Evolutionary conservation across 352 stramenopile species (phyloP).

Genomic region (Globisporangium rhizosaccharum): DNA sequence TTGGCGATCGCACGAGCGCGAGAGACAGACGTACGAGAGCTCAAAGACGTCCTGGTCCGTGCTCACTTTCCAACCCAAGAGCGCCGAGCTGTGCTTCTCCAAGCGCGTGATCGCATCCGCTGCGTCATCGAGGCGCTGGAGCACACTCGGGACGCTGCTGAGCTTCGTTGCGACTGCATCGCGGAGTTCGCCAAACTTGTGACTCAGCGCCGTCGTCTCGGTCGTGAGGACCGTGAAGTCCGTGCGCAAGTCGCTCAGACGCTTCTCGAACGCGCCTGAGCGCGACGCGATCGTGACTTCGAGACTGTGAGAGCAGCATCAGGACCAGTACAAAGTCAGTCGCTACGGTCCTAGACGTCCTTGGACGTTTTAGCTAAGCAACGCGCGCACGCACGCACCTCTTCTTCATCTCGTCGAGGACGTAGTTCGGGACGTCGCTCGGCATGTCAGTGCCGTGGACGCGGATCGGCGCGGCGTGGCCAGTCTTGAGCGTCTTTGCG

Average conservation of each 20-base stretch:
- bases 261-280: slow-evolving; percentile 57
- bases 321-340: background rate
- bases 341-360: background rate
- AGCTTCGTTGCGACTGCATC: slow-evolving; percentile 35
- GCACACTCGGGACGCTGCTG: slow-evolving; percentile 16
- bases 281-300: slow-evolving; percentile 57
- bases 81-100: slow-evolving; percentile 61
- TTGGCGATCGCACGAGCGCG: background rate
- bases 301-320: slow-evolving; percentile 18
- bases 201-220: slow-evolving; percentile 31
- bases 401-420: slow-evolving; percentile 57
- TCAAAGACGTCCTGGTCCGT: slow-evolving; percentile 62
- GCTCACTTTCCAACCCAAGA: slow-evolving; percentile 57
- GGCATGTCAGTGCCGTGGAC: slow-evolving; percentile 39
- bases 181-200: slow-evolving; percentile 48
- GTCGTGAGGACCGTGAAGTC: slow-evolving; percentile 47
- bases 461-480: slow-evolving; percentile 25
- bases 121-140: slow-evolving; percentile 37
- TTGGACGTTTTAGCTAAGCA: too few species aligned
- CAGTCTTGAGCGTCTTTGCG: slow-evolving; percentile 8
- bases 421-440: slow-evolving; percentile 35
- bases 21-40: slow-evolving; percentile 21
- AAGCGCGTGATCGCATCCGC: slow-evolving; percentile 55
- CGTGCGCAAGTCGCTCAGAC: slow-evolving; percentile 48
- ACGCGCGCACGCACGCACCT: slow-evolving; percentile 6